Conservation (phyloP, 805 yeast genomes). For the Barnettozyma botsteinii region DNA sequence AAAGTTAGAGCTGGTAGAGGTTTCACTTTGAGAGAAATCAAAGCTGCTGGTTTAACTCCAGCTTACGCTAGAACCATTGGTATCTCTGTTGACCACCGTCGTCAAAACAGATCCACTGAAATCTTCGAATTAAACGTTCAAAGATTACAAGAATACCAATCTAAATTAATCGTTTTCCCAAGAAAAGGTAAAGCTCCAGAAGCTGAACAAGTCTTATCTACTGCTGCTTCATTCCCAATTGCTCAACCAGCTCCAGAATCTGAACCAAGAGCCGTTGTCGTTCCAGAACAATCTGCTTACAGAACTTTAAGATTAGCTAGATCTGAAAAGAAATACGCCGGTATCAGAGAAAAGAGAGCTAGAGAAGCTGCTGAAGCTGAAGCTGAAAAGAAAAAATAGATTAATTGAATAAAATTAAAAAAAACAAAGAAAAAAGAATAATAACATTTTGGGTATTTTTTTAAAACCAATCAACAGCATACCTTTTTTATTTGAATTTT, state of each 20-base stretch:
- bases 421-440: neutral
- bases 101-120: slow-evolving; percentile 97
- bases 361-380: slow-evolving; percentile 95
- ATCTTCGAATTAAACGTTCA: slow-evolving; percentile 90
- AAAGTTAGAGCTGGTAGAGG: slow-evolving; percentile 99
- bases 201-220: slow-evolving; percentile 67
- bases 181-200: slow-evolving; percentile 81
- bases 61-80: slow-evolving; percentile 98
- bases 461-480: no score
- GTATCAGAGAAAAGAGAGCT: slow-evolving; percentile 96
- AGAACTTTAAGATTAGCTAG: slow-evolving; percentile 91
- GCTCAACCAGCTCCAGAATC: slow-evolving; percentile 67
- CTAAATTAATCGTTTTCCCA: slow-evolving; percentile 95
- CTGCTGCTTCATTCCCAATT: slow-evolving; percentile 87
- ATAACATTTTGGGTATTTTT: neutral
- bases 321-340: slow-evolving; percentile 85
- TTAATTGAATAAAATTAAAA: neutral
- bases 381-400: slow-evolving; percentile 95
- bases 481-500: no score
- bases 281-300: slow-evolving; percentile 73
- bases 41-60: slow-evolving; percentile 92
- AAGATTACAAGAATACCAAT: slow-evolving; percentile 93
- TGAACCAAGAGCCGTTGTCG: slow-evolving; percentile 80
- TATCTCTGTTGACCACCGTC: slow-evolving; percentile 99
- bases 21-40: slow-evolving; percentile 95